Evolutionary conservation across 2,329 filamentous ascomycete species (phyloP).

Genomic region (Aspergillus ochraceus): DNA sequence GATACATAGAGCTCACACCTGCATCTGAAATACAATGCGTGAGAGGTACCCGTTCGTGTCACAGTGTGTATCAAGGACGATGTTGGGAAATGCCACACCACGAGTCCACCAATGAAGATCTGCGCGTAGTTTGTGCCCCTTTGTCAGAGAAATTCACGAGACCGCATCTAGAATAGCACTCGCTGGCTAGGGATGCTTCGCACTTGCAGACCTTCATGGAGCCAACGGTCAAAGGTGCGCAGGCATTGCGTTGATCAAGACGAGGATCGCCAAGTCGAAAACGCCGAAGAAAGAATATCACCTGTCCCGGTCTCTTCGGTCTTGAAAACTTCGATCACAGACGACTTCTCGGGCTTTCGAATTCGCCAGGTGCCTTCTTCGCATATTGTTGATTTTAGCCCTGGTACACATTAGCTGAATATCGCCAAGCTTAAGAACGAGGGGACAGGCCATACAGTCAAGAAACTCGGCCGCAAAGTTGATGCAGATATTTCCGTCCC

Average conservation of each 20-base stretch:
- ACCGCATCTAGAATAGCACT: neutral
- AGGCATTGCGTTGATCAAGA: conserved; percentile 4
- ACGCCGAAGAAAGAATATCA: conserved; percentile 72
- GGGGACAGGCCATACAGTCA: conserved; percentile 60
- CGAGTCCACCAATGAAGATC: too few species aligned
- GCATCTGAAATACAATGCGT: neutral
- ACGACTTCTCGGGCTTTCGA: conserved; percentile 61
- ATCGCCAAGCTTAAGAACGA: neutral
- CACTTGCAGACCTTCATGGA: neutral
- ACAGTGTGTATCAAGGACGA: neutral
- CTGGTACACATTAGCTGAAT: conserved; percentile 40
- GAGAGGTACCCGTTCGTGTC: neutral
- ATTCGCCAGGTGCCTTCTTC: conserved; percentile 81
- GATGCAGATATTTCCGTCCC: conserved; percentile 93
- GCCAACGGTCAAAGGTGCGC: neutral
- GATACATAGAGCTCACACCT: neutral
- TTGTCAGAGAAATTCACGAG: neutral
- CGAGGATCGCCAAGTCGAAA: conserved; percentile 66
- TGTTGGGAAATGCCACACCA: neutral
- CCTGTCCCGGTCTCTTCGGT: conserved; percentile 74
- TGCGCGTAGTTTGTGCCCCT: too few species aligned
- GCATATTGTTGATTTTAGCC: conserved; percentile 60
- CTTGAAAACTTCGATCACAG: conserved; percentile 70
- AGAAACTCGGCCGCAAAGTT: conserved; percentile 81
- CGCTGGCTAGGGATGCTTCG: neutral